Conservation (phyloP, 208 protist genomes). For the Wallacemonas rigidus region DNA sequence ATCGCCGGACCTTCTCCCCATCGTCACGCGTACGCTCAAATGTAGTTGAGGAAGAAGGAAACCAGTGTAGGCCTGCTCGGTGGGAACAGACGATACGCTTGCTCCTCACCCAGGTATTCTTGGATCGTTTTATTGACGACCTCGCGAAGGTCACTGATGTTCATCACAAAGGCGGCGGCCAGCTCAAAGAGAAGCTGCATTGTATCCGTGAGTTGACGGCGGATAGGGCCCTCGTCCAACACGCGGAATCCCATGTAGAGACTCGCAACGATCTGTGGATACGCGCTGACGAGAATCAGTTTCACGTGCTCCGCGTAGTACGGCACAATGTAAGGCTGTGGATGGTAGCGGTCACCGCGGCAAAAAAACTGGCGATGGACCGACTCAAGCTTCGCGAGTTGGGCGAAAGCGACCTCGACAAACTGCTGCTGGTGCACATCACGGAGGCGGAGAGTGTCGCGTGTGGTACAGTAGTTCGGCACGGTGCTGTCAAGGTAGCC, state of each 20-base stretch:
- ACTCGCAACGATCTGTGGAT: constrained; percentile 63
- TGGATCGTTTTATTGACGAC: constrained; percentile 57
- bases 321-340: constrained; percentile 76
- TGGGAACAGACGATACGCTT: constrained; percentile 44
- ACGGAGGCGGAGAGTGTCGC: constrained; percentile 48
- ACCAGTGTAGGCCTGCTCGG: constrained; percentile 58
- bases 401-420: constrained; percentile 37
- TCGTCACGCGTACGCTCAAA: constrained; percentile 24
- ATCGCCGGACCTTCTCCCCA: too few relatives aligned
- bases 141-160: constrained; percentile 54
- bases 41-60: constrained; percentile 58
- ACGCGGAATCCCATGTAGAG: constrained; percentile 79
- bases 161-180: constrained; percentile 72
- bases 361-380: constrained; percentile 54
- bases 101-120: constrained; percentile 47
- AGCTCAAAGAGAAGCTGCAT: constrained; percentile 68
- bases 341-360: constrained; percentile 39
- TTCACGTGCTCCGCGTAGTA: constrained; percentile 86
- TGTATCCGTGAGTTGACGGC: constrained; percentile 59
- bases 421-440: constrained; percentile 62
- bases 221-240: constrained; percentile 62
- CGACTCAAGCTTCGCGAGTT: constrained; percentile 62
- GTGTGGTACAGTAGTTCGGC: constrained; percentile 43
- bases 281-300: constrained; percentile 68
- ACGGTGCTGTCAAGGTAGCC: constrained; percentile 41